phyloP scores from a whole-genome alignment of 2,329 filamentous ascomycete species.

The Plenodomus biglobosus region DNA sequence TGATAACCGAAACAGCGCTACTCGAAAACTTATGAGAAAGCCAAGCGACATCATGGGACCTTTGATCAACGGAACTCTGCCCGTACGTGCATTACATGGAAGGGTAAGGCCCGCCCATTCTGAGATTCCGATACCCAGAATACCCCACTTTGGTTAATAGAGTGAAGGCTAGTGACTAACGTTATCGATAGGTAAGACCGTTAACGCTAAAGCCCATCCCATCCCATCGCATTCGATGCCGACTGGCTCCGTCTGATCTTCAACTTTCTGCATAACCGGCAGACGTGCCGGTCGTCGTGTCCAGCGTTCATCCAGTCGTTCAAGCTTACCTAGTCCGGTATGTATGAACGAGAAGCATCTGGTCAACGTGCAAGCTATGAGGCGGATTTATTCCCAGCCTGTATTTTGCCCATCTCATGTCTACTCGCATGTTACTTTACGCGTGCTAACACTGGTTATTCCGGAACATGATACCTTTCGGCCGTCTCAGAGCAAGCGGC shows the following conservation, averaged over 20 bases:
- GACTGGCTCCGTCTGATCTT: conserved; percentile 1
- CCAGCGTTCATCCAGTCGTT: conserved; percentile 1
- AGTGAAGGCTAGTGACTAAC: background rate
- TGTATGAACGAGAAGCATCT: background rate
- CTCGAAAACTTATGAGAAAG: too few relatives aligned
- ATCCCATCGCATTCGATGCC: background rate
- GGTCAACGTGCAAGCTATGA: background rate
- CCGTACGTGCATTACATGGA: background rate
- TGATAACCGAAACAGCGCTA: background rate
- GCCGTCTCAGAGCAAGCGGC: too few relatives aligned
- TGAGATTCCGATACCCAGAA: background rate
- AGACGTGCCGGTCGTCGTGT: background rate
- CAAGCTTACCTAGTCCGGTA: conserved; percentile 3
- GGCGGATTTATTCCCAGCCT: background rate
- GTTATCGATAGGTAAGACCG: too few relatives aligned
- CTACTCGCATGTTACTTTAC: too few relatives aligned
- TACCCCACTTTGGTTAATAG: background rate
- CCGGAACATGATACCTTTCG: too few relatives aligned
- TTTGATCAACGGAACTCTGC: background rate
- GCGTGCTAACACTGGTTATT: background rate
- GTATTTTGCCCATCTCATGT: background rate
- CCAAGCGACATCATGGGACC: background rate
- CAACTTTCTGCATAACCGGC: background rate
- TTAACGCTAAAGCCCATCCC: too few relatives aligned
- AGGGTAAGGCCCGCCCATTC: background rate